A percentile compares a stretch with the other conserved stretches of the same genome.
Evolutionary conservation across 768 basidiomycete genomes (phyloP).

Genomic region (Lentinula lateritia): DNA sequence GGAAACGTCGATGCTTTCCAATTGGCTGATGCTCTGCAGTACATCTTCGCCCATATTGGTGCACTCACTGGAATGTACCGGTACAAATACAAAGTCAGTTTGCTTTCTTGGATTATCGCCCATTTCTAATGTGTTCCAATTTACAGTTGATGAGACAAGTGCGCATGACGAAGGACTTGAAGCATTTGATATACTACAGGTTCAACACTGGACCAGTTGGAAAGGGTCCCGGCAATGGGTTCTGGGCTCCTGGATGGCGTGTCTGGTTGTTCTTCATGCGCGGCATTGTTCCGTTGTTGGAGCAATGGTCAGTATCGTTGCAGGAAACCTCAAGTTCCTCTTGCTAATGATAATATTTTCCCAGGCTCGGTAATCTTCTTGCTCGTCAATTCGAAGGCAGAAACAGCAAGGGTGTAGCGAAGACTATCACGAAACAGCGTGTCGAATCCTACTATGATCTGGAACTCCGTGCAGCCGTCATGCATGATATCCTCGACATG

Average conservation of each 20-base stretch:
- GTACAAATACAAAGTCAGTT: slow-evolving; percentile 92
- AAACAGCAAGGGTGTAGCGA: slow-evolving; percentile 93
- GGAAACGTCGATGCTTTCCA: slow-evolving; percentile 99
- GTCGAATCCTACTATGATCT: slow-evolving; percentile 99
- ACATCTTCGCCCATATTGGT: slow-evolving; percentile 96
- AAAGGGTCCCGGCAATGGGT: slow-evolving; percentile 97
- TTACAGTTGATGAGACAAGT: slow-evolving; percentile 94
- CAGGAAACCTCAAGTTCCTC: not conserved
- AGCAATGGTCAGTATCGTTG: slow-evolving; percentile 68
- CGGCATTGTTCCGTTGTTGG: slow-evolving; percentile 94
- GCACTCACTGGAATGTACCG: slow-evolving; percentile 99
- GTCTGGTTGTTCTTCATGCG: slow-evolving; percentile 99
- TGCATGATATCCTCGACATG: slow-evolving; percentile 99
- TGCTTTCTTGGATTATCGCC: not conserved
- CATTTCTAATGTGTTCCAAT: slow-evolving; percentile 2
- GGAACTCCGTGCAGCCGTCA: slow-evolving; percentile 95
- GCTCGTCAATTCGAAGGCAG: slow-evolving; percentile 98
- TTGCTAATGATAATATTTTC: not conserved
- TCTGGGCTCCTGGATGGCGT: slow-evolving; percentile 99
- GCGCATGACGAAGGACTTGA: slow-evolving; percentile 98
- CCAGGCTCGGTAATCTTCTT: slow-evolving; percentile 87
- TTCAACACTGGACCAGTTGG: slow-evolving; percentile 99
- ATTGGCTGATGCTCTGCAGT: slow-evolving; percentile 95
- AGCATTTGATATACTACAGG: slow-evolving; percentile 96
- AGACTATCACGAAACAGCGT: slow-evolving; percentile 98